phyloP scores from a whole-genome alignment of 2,329 filamentous ascomycete genomes.

The Pseudodiploospora longispora region DNA sequence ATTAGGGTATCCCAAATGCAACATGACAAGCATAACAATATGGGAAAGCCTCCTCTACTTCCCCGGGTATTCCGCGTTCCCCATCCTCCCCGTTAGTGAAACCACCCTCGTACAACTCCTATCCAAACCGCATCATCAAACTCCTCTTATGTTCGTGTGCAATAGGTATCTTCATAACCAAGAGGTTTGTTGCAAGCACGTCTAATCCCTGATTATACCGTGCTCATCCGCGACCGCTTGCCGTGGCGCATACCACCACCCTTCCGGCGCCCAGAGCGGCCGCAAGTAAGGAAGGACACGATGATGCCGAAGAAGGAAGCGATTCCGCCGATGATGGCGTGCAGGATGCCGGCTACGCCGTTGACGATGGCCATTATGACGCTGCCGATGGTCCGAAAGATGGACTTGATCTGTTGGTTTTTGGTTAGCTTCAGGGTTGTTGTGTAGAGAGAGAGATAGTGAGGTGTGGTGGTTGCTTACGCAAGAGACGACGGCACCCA shows the following conservation, averaged over 20 bases:
- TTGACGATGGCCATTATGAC: slow-evolving; percentile 62
- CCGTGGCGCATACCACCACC: slow-evolving; percentile 6
- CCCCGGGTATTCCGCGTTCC: no score
- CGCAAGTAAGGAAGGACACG: slow-evolving; percentile 56
- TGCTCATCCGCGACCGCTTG: slow-evolving; percentile 14
- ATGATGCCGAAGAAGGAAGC: slow-evolving; percentile 58
- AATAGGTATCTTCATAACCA: no score
- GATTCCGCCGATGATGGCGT: slow-evolving; percentile 59
- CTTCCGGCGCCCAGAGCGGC: slow-evolving; percentile 24
- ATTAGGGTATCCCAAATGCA: no score
- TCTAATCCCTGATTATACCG: slow-evolving; percentile 10
- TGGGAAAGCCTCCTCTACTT: no score
- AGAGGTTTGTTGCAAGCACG: neutral
- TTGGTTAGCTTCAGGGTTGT: slow-evolving; percentile 10
- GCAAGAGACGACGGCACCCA: slow-evolving; percentile 80
- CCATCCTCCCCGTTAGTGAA: no score
- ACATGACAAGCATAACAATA: no score
- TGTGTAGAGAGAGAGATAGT: neutral
- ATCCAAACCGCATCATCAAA: no score
- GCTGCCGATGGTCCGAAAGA: slow-evolving; percentile 57
- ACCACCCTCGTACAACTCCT: no score
- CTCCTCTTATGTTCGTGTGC: no score
- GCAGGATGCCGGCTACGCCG: slow-evolving; percentile 56
- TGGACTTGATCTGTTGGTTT: slow-evolving; percentile 41
- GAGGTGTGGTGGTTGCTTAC: slow-evolving; percentile 44